Conservation (phyloP, 805 yeast species). For the Osmozyma mogii region DNA sequence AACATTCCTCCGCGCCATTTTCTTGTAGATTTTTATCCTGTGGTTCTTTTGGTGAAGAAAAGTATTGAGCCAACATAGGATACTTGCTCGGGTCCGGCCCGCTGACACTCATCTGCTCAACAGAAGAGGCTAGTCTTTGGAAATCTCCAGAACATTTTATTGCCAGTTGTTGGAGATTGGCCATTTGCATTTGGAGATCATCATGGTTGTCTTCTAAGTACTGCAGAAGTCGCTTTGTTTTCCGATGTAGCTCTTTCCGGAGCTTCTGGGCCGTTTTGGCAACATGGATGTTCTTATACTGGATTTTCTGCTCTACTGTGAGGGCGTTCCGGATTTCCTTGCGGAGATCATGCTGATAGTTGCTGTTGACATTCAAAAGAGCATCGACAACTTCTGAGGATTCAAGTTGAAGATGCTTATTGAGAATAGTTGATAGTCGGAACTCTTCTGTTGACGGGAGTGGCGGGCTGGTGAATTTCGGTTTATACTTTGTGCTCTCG, state of each 20-base stretch:
- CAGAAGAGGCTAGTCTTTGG: no score
- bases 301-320: slow-evolving; percentile 32
- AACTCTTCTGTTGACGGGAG: slow-evolving; percentile 26
- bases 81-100: no score
- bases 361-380: slow-evolving; percentile 18
- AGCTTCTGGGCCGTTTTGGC: slow-evolving; percentile 21
- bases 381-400: slow-evolving; percentile 22
- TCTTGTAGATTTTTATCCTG: no score
- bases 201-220: slow-evolving; percentile 3
- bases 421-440: slow-evolving; percentile 22
- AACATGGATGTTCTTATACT: slow-evolving; percentile 30
- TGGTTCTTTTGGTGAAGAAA: no score
- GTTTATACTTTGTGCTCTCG: neutral
- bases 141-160: no score
- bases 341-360: slow-evolving; percentile 31
- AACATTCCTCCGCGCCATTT: no score
- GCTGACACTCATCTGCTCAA: no score
- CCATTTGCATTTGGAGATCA: slow-evolving; percentile 3
- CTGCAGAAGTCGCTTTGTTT: slow-evolving; percentile 8
- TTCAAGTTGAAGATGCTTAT: slow-evolving; percentile 18
- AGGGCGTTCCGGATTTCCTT: slow-evolving; percentile 25
- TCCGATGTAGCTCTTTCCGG: slow-evolving; percentile 9
- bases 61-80: no score
- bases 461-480: slow-evolving; percentile 1
- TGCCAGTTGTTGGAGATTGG: neutral